phyloP scores from a whole-genome alignment of 176 grass and related monocot genomes.

The Saccharum spontaneum region DNA sequence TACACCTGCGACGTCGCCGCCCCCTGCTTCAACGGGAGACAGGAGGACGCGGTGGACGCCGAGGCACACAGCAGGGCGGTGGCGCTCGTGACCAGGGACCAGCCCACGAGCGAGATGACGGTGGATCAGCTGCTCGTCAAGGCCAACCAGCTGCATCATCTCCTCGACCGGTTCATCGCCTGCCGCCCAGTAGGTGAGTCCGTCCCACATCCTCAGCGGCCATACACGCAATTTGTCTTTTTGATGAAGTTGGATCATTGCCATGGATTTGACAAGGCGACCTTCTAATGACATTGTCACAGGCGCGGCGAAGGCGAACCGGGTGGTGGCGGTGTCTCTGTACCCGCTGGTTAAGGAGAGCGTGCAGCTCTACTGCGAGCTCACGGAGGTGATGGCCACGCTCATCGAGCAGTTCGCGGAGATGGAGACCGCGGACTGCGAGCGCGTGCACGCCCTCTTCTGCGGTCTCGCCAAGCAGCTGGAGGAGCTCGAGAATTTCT shows the following conservation, averaged over 20 bases:
- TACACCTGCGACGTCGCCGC: background rate
- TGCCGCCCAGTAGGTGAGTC: slow-evolving; percentile 67
- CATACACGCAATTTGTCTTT: no score
- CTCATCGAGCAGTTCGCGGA: slow-evolving; percentile 69
- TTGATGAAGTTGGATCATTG: background rate
- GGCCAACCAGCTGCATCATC: slow-evolving; percentile 60
- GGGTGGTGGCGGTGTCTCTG: slow-evolving; percentile 71
- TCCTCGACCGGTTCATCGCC: slow-evolving; percentile 72
- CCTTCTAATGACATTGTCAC: background rate
- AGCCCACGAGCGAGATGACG: slow-evolving; percentile 72
- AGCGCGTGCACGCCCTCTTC: slow-evolving; percentile 57
- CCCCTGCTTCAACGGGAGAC: background rate
- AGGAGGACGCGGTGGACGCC: background rate
- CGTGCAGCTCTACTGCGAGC: slow-evolving; percentile 76
- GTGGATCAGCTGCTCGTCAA: slow-evolving; percentile 54
- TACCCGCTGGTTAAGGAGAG: slow-evolving; percentile 84
- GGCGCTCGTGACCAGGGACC: slow-evolving; percentile 42
- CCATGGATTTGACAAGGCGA: background rate
- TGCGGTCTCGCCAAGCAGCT: slow-evolving; percentile 58
- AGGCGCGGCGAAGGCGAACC: slow-evolving; percentile 70
- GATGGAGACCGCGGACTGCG: slow-evolving; percentile 59
- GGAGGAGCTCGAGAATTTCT: slow-evolving; percentile 69
- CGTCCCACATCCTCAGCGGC: no score
- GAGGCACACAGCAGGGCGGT: background rate
- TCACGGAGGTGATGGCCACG: slow-evolving; percentile 54